Percentiles rank a stretch among this genome's conserved stretches.
These are phyloP conservation scores for Sporodiniella umbellata DNA, from an alignment of 371 early-diverging fungal genomes.

Conservation along the genomic window DNA sequence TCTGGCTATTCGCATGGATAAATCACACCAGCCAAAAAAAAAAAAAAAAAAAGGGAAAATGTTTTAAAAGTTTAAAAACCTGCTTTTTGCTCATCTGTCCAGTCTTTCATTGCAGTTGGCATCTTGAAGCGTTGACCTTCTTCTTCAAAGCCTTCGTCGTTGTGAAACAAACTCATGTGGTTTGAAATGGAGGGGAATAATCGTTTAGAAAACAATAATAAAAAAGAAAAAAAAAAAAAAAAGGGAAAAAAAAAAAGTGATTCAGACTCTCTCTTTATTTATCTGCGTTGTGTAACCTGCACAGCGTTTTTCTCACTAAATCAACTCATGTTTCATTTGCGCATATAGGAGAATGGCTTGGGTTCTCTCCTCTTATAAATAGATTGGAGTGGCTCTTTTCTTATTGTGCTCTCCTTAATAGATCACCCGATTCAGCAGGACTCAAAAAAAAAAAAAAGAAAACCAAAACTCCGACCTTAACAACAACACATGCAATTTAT, in stretches of 20 bases:
- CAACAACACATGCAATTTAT: too few species aligned
- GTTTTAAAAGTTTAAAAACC: constrained; percentile 30
- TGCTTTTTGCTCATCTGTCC: constrained; percentile 66
- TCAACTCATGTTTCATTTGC: too few species aligned
- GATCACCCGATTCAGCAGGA: too few species aligned
- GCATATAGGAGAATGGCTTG: too few species aligned
- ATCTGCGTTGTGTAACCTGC: neutral
- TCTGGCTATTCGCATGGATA: too few species aligned
- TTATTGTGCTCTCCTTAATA: too few species aligned
- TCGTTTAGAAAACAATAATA: neutral
- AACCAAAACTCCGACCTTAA: neutral
- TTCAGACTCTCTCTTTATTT: neutral
- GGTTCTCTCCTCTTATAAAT: too few species aligned
- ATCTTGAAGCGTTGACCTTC: constrained; percentile 58
- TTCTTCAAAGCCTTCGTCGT: constrained; percentile 68
- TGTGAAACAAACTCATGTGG: neutral
- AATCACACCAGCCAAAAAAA: neutral
- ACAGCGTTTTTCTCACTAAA: neutral
- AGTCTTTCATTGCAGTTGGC: constrained; percentile 42
- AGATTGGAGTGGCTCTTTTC: too few species aligned
- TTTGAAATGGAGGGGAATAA: too few species aligned
- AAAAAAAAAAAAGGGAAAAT: neutral
- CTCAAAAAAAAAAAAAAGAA: neutral
- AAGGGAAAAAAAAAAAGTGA: neutral
- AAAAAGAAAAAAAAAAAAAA: neutral